Base-by-base conservation (phyloP, 371 early-diverging fungal genomes). In the Rhizoclosmatium hyalinum region DNA sequence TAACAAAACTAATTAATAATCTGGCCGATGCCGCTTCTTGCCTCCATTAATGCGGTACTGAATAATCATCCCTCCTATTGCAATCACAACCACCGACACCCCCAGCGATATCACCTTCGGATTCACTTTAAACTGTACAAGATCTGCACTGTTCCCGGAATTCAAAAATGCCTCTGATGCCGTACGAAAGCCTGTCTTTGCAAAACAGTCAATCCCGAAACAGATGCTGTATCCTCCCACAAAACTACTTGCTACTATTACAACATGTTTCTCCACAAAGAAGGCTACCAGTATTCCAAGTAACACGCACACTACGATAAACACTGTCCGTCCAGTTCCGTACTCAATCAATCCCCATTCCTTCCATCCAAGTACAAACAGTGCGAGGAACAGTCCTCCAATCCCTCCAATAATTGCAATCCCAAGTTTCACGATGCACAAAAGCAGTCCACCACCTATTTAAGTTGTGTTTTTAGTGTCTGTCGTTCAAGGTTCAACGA, bases 281-380 rank as follows among this genome's bases (percentile, higher is more conserved):
- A 72, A 65, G 45, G 74, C 66, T 41, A 50, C 61, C 14, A 90
- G 24, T 63, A 88, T 86, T 39, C 90, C 90, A 3, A 89, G 68
- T 0, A 90, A 65, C 3, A 84, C 79, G 45, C 89, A 55, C 1
- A 85, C 88, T 3, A 83, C 84, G 39, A 95, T 78, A 24, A 95
- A 87, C 24, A 92, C 84, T 32, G 89, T 87, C 19, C 92, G 87
- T 43, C 91, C 94, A 21, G 80, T 79, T 17, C 81, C 75, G 0
- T 85, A 80, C 2, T 84, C 77, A 57, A 94, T 90, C 3, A 90
- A 44, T 0, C 91, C 87, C 61, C 85, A 85, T 10, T 80, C 70
- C 64, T 83, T 85, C 83, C 84, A 91, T 2, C 88, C 84, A 47
- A 95, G 84, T 4, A 93, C 84, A 79, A 82, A 84, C 12, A 82